Conservation (phyloP, 2,329 filamentous ascomycete species). For the Arthrobotrys entomopaga region DNA sequence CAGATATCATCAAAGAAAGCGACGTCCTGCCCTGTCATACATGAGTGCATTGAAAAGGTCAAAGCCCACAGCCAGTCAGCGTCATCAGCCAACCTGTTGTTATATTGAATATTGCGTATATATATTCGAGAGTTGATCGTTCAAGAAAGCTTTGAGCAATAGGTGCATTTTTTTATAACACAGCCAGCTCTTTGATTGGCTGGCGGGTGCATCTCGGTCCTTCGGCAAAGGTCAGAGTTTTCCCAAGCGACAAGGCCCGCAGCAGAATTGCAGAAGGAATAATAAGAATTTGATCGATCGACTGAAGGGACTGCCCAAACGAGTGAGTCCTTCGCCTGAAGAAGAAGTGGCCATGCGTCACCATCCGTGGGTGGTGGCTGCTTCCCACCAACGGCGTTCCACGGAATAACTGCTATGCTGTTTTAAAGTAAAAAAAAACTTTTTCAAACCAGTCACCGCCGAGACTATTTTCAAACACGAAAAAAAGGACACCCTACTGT, state of each 20-base stretch:
- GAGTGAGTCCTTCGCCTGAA: constrained; percentile 19
- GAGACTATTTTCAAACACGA: background rate
- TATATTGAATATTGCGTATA: background rate
- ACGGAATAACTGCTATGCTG: too few relatives aligned
- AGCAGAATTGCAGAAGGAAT: constrained; percentile 19
- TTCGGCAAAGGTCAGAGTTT: constrained; percentile 44
- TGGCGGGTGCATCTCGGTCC: constrained; percentile 13
- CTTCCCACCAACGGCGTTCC: background rate
- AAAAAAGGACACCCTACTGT: background rate
- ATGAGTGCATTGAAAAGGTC: too few relatives aligned
- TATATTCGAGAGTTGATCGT: too few relatives aligned
- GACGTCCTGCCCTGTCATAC: constrained; percentile 11
- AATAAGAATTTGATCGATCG: constrained; percentile 22
- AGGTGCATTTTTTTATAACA: background rate
- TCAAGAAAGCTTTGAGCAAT: background rate
- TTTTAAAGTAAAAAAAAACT: background rate
- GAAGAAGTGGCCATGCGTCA: constrained; percentile 45
- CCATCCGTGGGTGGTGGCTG: constrained; percentile 1
- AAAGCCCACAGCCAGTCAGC: too few relatives aligned
- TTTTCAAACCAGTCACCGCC: background rate
- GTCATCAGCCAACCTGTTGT: constrained; percentile 1
- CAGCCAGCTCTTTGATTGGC: background rate
- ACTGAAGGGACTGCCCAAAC: constrained; percentile 8
- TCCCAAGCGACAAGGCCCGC: constrained; percentile 18
- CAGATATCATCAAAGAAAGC: background rate